Conservation (phyloP, 2,329 filamentous ascomycete genomes). For the Fusarium nodosum region DNA sequence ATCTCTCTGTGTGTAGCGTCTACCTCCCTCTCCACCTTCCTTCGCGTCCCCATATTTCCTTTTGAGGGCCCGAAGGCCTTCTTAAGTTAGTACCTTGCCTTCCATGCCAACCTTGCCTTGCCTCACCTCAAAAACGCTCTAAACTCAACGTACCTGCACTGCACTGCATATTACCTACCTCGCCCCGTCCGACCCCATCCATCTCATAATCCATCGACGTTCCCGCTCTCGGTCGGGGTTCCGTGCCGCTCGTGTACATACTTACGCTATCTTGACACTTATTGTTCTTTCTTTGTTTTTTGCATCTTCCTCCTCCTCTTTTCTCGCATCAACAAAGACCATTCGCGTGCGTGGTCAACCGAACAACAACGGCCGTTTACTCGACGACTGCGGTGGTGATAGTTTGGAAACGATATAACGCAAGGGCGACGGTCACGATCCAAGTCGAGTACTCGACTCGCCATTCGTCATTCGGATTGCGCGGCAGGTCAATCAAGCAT, state of each 20-base stretch:
- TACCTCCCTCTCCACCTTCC: conserved; percentile 31
- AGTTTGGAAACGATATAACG: conserved; percentile 20
- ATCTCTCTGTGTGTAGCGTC: conserved; percentile 30
- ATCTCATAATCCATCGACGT: conserved; percentile 44
- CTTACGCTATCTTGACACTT: conserved; percentile 33
- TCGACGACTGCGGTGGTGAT: conserved; percentile 17
- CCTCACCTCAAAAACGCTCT: conserved; percentile 44
- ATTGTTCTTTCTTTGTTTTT: conserved; percentile 20
- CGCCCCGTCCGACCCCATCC: conserved; percentile 47
- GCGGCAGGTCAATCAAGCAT: conserved; percentile 27
- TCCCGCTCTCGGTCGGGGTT: conserved; percentile 44
- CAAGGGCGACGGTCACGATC: conserved; percentile 11
- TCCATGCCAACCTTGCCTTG: conserved; percentile 30
- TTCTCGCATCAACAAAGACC: conserved; percentile 11
- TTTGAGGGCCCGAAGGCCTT: conserved; percentile 26
- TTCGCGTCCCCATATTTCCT: conserved; percentile 35
- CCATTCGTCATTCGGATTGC: conserved; percentile 25
- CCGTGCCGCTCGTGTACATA: conserved; percentile 44
- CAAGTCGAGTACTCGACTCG: conserved; percentile 19
- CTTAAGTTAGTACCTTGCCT: conserved; percentile 41
- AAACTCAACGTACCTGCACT: conserved; percentile 43
- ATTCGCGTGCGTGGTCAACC: conserved; percentile 24
- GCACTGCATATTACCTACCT: conserved; percentile 29
- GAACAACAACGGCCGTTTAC: conserved; percentile 13
- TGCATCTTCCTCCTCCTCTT: conserved; percentile 22